A percentile compares a stretch with the other conserved stretches of the same genome.
phyloP scores from a whole-genome alignment of 1,284 basidiomycete genomes.

The Trichosporon sp. region DNA sequence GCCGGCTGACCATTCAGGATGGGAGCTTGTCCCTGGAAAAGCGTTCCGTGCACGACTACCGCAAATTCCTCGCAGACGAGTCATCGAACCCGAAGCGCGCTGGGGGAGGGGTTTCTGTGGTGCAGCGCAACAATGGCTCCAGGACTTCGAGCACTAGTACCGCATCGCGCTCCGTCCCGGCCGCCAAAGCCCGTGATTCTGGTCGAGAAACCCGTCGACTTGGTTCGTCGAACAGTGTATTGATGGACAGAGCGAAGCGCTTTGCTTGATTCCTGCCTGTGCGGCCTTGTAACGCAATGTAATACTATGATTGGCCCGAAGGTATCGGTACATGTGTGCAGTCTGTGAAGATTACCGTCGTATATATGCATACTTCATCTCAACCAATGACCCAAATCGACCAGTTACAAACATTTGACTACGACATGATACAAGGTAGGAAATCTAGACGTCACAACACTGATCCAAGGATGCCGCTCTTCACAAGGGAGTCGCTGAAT shows the following conservation, averaged over 20 bases:
- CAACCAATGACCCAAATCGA: background rate
- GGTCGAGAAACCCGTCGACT: background rate
- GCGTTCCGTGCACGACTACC: constrained; percentile 18
- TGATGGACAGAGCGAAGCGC: background rate
- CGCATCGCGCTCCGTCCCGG: background rate
- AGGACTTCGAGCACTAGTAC: background rate
- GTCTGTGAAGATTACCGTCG: background rate
- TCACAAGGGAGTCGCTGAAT: background rate
- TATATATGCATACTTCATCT: background rate
- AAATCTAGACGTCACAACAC: background rate
- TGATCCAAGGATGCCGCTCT: background rate
- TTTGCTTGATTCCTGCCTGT: background rate
- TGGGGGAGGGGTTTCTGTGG: constrained; percentile 29
- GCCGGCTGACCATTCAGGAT: background rate
- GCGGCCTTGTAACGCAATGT: background rate
- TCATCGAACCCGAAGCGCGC: constrained; percentile 25
- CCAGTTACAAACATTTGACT: background rate
- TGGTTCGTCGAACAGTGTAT: background rate
- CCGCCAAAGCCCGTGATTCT: background rate
- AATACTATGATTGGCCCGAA: no score
- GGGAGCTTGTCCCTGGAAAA: background rate
- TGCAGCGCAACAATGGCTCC: background rate
- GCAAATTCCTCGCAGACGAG: constrained; percentile 30
- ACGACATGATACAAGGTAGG: background rate
- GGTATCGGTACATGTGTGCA: no score